These are phyloP conservation scores for Diplodia seriata DNA, from an alignment of 2,329 filamentous ascomycete genomes.

Conservation along the genomic window DNA sequence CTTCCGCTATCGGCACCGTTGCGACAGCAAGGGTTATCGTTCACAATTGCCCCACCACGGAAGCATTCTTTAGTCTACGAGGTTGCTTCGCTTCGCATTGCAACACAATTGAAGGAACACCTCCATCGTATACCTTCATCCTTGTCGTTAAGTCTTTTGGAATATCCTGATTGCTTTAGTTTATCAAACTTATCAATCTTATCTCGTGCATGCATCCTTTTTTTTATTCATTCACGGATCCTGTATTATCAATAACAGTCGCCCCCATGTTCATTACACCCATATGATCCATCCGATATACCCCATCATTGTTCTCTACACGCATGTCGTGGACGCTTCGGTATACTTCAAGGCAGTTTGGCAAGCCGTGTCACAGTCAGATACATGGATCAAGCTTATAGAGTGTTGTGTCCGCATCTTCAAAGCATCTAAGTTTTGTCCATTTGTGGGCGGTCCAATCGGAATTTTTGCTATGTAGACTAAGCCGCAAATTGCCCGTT, in stretches of 20 bases:
- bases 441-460: too few species aligned
- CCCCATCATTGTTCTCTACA: background rate
- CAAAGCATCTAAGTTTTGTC: too few species aligned
- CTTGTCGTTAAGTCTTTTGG: background rate
- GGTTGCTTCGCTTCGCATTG: background rate
- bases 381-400: background rate
- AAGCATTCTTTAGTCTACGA: background rate
- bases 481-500: too few species aligned
- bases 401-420: too few species aligned
- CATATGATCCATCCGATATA: background rate
- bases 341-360: background rate
- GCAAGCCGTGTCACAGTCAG: background rate
- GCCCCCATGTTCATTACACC: background rate
- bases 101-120: background rate
- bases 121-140: background rate
- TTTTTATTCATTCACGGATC: background rate
- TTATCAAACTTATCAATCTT: background rate
- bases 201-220: background rate
- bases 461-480: too few species aligned
- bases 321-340: too few species aligned
- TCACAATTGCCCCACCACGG: background rate
- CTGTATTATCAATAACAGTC: background rate
- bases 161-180: background rate
- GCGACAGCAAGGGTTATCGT: background rate
- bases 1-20: conserved; percentile 19